These are phyloP conservation scores for Acmispon strigosus DNA, from an alignment of 306 rosid genomes.

Conservation along the genomic window DNA sequence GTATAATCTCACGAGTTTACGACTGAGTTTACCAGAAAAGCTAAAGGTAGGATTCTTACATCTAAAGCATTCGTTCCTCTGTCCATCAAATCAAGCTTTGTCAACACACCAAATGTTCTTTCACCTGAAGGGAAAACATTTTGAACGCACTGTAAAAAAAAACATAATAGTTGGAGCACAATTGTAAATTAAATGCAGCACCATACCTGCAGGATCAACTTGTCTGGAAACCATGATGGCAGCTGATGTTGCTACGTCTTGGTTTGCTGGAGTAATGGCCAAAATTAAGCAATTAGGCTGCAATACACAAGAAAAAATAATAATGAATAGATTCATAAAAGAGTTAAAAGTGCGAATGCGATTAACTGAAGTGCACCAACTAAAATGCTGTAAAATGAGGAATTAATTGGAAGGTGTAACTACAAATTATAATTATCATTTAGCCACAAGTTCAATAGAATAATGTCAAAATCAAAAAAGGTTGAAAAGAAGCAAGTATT, in stretches of 20 bases:
- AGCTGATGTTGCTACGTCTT: conserved; percentile 89
- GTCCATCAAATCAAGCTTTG: conserved; percentile 97
- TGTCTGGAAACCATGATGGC: conserved; percentile 78
- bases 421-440: background rate
- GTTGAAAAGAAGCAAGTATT: background rate
- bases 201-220: conserved; percentile 76
- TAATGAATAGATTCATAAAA: background rate
- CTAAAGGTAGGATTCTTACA: conserved; percentile 39
- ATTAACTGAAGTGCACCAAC: background rate
- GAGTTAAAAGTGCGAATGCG: background rate
- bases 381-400: background rate
- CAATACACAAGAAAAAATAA: background rate
- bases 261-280: conserved; percentile 95
- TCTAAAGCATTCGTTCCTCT: conserved; percentile 84
- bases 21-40: background rate
- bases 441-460: background rate
- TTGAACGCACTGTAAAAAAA: conserved; percentile 7
- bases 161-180: background rate
- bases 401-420: background rate
- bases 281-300: conserved; percentile 89
- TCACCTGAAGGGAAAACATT: conserved; percentile 45
- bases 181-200: background rate
- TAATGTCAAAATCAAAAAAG: background rate
- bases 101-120: conserved; percentile 84
- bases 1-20: conserved; percentile 9